Percentiles rank a stretch among this genome's conserved stretches.
Conservation (phyloP, 441 rosid species). For the Pelargonium fulgidum region DNA sequence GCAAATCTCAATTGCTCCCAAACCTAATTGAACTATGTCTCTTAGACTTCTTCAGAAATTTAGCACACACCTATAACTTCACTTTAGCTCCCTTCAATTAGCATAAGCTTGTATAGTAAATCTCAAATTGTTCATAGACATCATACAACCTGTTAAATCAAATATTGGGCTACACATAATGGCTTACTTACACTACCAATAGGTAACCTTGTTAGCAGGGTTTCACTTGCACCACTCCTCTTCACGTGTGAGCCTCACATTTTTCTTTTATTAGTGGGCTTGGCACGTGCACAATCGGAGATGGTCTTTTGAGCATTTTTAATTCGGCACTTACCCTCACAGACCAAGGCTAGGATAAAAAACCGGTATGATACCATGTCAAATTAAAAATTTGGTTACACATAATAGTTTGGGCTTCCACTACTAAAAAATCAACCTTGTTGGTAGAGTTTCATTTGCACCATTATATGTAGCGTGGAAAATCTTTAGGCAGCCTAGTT, state of each 20-base stretch:
- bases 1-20: not conserved
- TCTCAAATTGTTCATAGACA: not conserved
- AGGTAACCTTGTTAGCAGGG: too few relatives aligned
- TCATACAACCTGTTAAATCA: too few relatives aligned
- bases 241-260: too few relatives aligned
- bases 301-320: too few relatives aligned
- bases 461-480: not conserved
- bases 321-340: too few relatives aligned
- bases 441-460: not conserved
- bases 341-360: too few relatives aligned
- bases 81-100: conserved; percentile 1
- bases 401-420: not conserved
- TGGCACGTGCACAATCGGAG: too few relatives aligned
- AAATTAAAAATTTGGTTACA: not conserved
- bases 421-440: not conserved
- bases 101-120: not conserved
- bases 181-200: too few relatives aligned
- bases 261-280: too few relatives aligned
- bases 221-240: too few relatives aligned
- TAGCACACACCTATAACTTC: not conserved
- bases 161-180: too few relatives aligned
- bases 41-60: not conserved
- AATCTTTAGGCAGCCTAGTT: not conserved
- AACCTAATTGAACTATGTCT: not conserved
- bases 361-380: not conserved